Evolutionary conservation across 768 basidiomycete genomes (phyloP).

Genomic region (Amanita subjunquillea): DNA sequence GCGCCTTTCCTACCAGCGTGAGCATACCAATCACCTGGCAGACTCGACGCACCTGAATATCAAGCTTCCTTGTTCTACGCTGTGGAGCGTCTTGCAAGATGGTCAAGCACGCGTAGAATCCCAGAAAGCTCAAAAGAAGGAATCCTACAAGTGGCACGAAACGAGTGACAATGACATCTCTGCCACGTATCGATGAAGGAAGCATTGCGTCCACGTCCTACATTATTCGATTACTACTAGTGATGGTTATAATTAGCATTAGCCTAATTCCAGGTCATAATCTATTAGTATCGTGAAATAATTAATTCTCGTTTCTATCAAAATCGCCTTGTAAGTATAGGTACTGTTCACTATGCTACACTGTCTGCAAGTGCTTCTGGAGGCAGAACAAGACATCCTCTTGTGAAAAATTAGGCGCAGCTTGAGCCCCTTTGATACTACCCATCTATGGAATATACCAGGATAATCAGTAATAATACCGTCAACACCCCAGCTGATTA

Average conservation of each 20-base stretch:
- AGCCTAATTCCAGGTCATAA: not conserved
- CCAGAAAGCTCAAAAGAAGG: not conserved
- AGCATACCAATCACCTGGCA: not conserved
- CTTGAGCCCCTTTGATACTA: constrained; percentile 40
- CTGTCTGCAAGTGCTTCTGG: constrained; percentile 33
- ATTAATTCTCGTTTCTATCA: not conserved
- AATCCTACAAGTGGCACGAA: not conserved
- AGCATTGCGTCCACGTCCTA: not conserved
- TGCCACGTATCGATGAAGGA: not conserved
- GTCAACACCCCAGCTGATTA: constrained; percentile 54
- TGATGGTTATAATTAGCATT: not conserved
- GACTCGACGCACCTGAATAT: not conserved
- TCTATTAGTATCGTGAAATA: not conserved
- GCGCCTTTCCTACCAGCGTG: constrained; percentile 34
- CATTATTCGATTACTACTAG: not conserved
- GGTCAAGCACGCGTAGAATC: not conserved
- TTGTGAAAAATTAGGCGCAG: constrained; percentile 51
- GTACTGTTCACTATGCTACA: constrained; percentile 1
- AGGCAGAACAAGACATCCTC: constrained; percentile 54
- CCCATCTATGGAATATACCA: constrained; percentile 42
- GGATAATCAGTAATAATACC: constrained; percentile 79
- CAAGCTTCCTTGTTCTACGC: not conserved
- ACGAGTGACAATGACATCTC: not conserved
- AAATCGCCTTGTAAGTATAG: not conserved
- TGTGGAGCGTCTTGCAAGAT: not conserved